phyloP scores from a whole-genome alignment of 139 green algal species.

The Haematococcus lacustris region DNA sequence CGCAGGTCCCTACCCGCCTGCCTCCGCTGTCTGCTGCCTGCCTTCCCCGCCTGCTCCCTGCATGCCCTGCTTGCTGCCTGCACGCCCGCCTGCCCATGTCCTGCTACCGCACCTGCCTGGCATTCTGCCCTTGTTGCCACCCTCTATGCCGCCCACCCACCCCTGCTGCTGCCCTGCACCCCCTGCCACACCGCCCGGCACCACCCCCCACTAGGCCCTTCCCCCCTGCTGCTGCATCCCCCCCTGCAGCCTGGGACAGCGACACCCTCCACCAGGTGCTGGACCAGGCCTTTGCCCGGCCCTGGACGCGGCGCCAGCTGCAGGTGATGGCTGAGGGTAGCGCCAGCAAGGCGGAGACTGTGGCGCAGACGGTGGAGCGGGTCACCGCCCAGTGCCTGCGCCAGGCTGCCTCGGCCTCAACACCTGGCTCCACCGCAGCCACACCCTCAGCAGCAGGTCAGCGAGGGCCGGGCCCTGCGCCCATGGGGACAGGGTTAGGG shows the following conservation, averaged over 20 bases:
- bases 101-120: background rate
- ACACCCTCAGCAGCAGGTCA: no score
- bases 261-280: conserved; percentile 27
- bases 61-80: background rate
- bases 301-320: conserved; percentile 51
- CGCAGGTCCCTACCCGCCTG: no score
- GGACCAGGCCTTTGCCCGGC: conserved; percentile 16
- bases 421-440: no score
- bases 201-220: background rate
- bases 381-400: no score
- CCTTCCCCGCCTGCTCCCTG: background rate
- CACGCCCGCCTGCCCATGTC: background rate
- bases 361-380: conserved; percentile 46
- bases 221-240: background rate
- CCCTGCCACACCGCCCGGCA: background rate
- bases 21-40: no score
- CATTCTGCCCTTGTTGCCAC: background rate
- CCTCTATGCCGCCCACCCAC: background rate
- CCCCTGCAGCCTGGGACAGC: conserved; percentile 24
- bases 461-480: no score
- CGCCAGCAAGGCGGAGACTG: conserved; percentile 44
- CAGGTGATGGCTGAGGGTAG: conserved; percentile 38
- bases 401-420: no score
- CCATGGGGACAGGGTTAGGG: no score
- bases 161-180: background rate